Evolutionary conservation across 2,329 filamentous ascomycete species (phyloP), one percentile per base, ranked within the genome.

Genomic region (Diaporthe vaccinii): DNA sequence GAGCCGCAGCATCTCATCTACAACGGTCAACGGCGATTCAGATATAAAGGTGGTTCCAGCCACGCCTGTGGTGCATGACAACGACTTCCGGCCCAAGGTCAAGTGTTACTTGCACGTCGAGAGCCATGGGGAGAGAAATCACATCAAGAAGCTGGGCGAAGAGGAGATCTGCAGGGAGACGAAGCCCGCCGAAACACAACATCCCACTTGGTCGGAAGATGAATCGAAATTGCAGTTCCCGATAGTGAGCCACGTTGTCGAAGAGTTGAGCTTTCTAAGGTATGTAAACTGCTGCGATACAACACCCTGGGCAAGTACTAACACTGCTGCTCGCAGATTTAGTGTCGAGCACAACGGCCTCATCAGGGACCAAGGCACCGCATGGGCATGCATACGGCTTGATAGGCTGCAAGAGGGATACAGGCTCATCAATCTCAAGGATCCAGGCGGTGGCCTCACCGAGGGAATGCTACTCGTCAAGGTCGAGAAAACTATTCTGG

Each of bases 91-190:
- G 49, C 95, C 95, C 2, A 91, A 93, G 75, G 90, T 98, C 79
- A 95, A 93, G 81, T 93, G 93, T 76, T 93, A 97, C 82, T 84
- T 98, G 73, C 95, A 97, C 82, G 91, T 96, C 17, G 95, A 97
- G 80, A 93, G 87, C 75, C 80, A 82, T 6, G 82, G 83, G 73
- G 87, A 83, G 77, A 83, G 78, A 75, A 82, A 76, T 53, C 79
- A 74, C 68, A 79, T 58, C 77, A 79, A 68, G 79, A 83, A 58
- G 85, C 86, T 59, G 34, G 44, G 77, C 5, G 67, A 49, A 31
- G 75, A 76, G 3, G 68, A 75, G 8, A 73, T 44, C 6, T 68
- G 8, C 31, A 61, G 85, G 75, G 88, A 87, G 80, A 93, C 90
- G 6, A 85, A 85, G n/a, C 84, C 86, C 25, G 85, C 85, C 44